Percentiles rank a stretch among this genome's conserved stretches.
Evolutionary conservation across 1,284 basidiomycete species (phyloP).

Genomic region (Puccinia horiana): DNA sequence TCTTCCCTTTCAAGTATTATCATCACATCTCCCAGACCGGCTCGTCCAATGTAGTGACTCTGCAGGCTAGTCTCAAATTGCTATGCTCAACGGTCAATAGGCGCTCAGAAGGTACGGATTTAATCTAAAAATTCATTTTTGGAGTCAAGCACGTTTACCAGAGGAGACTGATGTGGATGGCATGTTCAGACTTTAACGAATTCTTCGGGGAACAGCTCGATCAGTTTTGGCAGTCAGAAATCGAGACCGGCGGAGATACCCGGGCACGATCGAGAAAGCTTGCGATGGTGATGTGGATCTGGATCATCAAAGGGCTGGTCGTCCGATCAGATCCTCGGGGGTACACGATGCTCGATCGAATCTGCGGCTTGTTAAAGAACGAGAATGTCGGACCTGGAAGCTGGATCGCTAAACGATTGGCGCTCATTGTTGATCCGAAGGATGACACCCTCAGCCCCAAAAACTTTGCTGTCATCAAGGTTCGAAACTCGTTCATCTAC

Average conservation of each 20-base stretch:
- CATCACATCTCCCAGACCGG: slow-evolving; percentile 20
- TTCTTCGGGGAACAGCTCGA: slow-evolving; percentile 51
- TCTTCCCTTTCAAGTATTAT: slow-evolving; percentile 38
- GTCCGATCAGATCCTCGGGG: slow-evolving; percentile 70
- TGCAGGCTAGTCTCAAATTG: slow-evolving; percentile 39
- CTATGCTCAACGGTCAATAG: slow-evolving; percentile 47
- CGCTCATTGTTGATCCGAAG: slow-evolving; percentile 65
- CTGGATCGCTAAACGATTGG: slow-evolving; percentile 73
- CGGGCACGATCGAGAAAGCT: slow-evolving; percentile 56
- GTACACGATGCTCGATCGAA: slow-evolving; percentile 65
- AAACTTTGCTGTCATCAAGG: slow-evolving; percentile 75
- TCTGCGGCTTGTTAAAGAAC: slow-evolving; percentile 68
- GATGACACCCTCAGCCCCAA: slow-evolving; percentile 72
- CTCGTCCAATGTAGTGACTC: slow-evolving; percentile 10
- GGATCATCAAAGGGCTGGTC: slow-evolving; percentile 76
- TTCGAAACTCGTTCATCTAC: slow-evolving; percentile 57
- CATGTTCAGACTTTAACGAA: slow-evolving; percentile 60
- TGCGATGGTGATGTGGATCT: slow-evolving; percentile 69
- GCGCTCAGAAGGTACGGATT: slow-evolving; percentile 22
- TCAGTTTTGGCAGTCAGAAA: slow-evolving; percentile 56
- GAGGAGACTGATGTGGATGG: slow-evolving; percentile 58
- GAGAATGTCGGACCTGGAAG: slow-evolving; percentile 62
- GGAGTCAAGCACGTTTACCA: slow-evolving; percentile 54
- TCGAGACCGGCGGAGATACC: slow-evolving; percentile 60
- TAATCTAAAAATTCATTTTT: neutral